Percentiles rank a stretch among this genome's conserved stretches.
phyloP scores from a whole-genome alignment of 2,329 filamentous ascomycete species.

The Fusarium nodosum region DNA sequence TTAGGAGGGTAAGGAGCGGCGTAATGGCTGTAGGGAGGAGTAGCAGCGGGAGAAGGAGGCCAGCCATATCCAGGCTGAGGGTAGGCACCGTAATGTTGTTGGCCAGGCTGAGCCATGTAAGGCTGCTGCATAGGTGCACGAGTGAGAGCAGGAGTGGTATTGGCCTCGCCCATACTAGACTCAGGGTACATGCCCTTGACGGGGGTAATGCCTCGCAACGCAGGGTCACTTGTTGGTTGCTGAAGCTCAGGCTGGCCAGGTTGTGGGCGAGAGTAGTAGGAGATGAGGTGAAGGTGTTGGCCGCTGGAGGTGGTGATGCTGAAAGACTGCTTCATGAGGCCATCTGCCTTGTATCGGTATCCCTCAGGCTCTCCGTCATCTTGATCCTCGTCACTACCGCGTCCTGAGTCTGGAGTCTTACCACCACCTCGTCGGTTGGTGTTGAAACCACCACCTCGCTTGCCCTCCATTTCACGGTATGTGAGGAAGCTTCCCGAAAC shows the following conservation, averaged over 20 bases:
- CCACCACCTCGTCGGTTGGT: slow-evolving; percentile 69
- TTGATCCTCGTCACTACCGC: slow-evolving; percentile 86
- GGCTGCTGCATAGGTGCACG: slow-evolving; percentile 74
- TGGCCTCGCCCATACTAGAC: slow-evolving; percentile 88
- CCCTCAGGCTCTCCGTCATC: slow-evolving; percentile 89
- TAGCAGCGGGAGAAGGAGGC: slow-evolving; percentile 69
- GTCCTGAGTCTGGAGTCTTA: slow-evolving; percentile 86
- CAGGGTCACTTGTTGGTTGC: slow-evolving; percentile 85
- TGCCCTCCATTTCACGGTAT: slow-evolving; percentile 99
- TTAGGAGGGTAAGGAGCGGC: slow-evolving; percentile 55
- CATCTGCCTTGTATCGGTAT: slow-evolving; percentile 95
- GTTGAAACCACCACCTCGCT: slow-evolving; percentile 84
- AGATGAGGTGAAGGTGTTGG: slow-evolving; percentile 96
- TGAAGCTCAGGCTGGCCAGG: slow-evolving; percentile 78
- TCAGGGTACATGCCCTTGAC: slow-evolving; percentile 98
- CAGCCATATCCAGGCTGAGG: slow-evolving; percentile 63
- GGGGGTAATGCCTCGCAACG: slow-evolving; percentile 84
- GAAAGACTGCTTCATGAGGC: slow-evolving; percentile 99
- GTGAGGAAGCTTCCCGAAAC: slow-evolving; percentile 98
- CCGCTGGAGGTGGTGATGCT: slow-evolving; percentile 92
- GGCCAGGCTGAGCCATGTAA: slow-evolving; percentile 55
- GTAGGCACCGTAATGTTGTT: slow-evolving; percentile 57
- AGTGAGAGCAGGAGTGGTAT: slow-evolving; percentile 83
- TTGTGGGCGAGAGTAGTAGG: slow-evolving; percentile 90
- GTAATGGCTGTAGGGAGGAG: slow-evolving; percentile 67